phyloP scores from a whole-genome alignment of 1,284 basidiomycete species.

The Ceratobasidium sp. region DNA sequence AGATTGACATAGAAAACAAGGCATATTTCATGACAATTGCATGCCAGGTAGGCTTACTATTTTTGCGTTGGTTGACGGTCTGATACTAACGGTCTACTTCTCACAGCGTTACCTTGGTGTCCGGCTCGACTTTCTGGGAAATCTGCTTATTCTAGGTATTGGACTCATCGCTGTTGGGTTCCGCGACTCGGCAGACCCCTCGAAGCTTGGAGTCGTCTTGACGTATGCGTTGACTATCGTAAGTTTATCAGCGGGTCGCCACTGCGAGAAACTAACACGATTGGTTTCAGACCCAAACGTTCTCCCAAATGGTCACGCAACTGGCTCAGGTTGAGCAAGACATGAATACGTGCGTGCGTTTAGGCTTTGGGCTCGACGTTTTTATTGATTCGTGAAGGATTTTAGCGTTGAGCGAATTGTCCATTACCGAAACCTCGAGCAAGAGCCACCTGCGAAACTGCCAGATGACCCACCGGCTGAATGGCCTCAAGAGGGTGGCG shows the following conservation, averaged over 20 bases:
- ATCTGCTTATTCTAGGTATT: constrained; percentile 77
- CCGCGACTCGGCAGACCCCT: constrained; percentile 58
- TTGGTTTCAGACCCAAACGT: constrained; percentile 61
- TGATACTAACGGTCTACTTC: not conserved
- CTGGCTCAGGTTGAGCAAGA: constrained; percentile 52
- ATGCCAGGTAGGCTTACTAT: constrained; percentile 69
- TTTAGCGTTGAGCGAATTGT: constrained; percentile 57
- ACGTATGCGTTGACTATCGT: constrained; percentile 70
- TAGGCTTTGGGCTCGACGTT: not conserved
- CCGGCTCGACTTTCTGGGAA: constrained; percentile 71
- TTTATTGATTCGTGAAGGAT: constrained; percentile 48
- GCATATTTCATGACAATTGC: constrained; percentile 82
- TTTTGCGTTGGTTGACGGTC: constrained; percentile 54
- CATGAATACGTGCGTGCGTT: constrained; percentile 57
- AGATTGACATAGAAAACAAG: constrained; percentile 75
- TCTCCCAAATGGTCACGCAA: constrained; percentile 59
- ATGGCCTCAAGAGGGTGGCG: constrained; percentile 74
- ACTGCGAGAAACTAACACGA: constrained; percentile 21
- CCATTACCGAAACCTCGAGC: constrained; percentile 52
- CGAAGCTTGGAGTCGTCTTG: constrained; percentile 69
- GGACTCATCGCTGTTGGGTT: constrained; percentile 72
- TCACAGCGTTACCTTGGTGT: constrained; percentile 60
- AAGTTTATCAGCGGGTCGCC: constrained; percentile 49
- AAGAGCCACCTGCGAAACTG: constrained; percentile 51
- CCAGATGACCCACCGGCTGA: constrained; percentile 63